Percentiles rank a stretch among this genome's conserved stretches.
phyloP scores from a whole-genome alignment of 2,329 filamentous ascomycete species.

The Cadophora luteo-olivacea region DNA sequence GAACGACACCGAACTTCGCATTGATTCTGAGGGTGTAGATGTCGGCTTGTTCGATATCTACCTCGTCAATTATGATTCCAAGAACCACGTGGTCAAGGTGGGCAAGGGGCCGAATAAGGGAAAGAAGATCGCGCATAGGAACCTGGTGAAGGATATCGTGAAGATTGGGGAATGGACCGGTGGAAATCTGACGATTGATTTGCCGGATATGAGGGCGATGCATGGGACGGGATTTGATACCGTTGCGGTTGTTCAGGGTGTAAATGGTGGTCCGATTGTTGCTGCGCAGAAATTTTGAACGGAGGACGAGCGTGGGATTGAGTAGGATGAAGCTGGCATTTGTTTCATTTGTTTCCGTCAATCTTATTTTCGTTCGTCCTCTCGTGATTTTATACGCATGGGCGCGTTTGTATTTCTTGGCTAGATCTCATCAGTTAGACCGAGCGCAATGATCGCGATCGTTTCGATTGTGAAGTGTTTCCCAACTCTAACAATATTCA shows the following conservation, averaged over 20 bases:
- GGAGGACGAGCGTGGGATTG: too few species aligned
- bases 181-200: slow-evolving; percentile 40
- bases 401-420: too few species aligned
- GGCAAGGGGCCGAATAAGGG: slow-evolving; percentile 46
- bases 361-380: too few species aligned
- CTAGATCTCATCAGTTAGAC: too few species aligned
- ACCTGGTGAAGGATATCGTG: slow-evolving; percentile 43
- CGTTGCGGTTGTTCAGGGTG: slow-evolving; percentile 42
- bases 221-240: slow-evolving; percentile 40
- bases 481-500: too few species aligned
- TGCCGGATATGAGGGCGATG: slow-evolving; percentile 37
- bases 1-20: background rate
- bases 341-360: too few species aligned
- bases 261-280: slow-evolving; percentile 33
- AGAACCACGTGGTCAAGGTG: slow-evolving; percentile 43
- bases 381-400: too few species aligned
- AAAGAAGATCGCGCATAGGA: slow-evolving; percentile 43
- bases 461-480: too few species aligned
- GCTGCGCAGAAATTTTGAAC: background rate
- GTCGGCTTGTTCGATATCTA: background rate
- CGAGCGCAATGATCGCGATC: too few species aligned
- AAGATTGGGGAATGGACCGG: slow-evolving; percentile 48
- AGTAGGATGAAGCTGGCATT: too few species aligned
- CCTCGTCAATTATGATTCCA: slow-evolving; percentile 42
- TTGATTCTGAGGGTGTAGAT: background rate